These are phyloP conservation scores for Fusarium pilosicola DNA, from an alignment of 2,329 filamentous ascomycete species.

Conservation along the genomic window DNA sequence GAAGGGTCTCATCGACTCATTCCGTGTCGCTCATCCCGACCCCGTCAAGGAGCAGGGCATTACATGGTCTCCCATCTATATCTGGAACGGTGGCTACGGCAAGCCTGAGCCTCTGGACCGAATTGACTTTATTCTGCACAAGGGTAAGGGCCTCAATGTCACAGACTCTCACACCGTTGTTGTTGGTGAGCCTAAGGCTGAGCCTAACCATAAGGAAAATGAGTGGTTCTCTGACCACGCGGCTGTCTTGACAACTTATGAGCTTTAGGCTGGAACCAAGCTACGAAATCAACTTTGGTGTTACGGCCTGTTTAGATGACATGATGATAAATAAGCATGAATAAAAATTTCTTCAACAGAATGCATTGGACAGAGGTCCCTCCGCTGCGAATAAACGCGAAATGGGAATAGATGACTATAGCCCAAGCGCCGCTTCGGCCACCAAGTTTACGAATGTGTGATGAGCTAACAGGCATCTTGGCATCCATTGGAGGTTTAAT, in stretches of 20 bases:
- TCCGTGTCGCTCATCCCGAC: conserved; percentile 50
- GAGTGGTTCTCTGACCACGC: conserved; percentile 56
- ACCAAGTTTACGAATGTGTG: neutral
- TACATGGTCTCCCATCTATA: conserved; percentile 55
- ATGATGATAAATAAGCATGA: conserved; percentile 8
- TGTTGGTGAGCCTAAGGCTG: conserved; percentile 48
- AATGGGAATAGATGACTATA: neutral
- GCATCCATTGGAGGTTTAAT: neutral
- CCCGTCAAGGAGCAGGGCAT: conserved; percentile 47
- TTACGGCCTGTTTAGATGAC: conserved; percentile 10
- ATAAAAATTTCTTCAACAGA: neutral
- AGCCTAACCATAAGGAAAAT: conserved; percentile 50
- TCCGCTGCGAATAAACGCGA: neutral
- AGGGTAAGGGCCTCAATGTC: conserved; percentile 47
- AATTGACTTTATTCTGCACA: conserved; percentile 57
- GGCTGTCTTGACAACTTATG: conserved; percentile 47
- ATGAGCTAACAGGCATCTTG: neutral
- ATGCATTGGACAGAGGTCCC: neutral
- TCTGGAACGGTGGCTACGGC: conserved; percentile 44
- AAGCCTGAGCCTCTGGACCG: conserved; percentile 55
- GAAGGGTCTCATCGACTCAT: conserved; percentile 53
- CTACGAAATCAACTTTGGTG: neutral
- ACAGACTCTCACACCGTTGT: conserved; percentile 46
- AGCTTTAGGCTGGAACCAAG: conserved; percentile 20
- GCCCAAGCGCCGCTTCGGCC: neutral